Evolutionary conservation across 495 filamentous ascomycete species (phyloP), one percentile per base, ranked within the genome.

Genomic region (Penicillium canescens): DNA sequence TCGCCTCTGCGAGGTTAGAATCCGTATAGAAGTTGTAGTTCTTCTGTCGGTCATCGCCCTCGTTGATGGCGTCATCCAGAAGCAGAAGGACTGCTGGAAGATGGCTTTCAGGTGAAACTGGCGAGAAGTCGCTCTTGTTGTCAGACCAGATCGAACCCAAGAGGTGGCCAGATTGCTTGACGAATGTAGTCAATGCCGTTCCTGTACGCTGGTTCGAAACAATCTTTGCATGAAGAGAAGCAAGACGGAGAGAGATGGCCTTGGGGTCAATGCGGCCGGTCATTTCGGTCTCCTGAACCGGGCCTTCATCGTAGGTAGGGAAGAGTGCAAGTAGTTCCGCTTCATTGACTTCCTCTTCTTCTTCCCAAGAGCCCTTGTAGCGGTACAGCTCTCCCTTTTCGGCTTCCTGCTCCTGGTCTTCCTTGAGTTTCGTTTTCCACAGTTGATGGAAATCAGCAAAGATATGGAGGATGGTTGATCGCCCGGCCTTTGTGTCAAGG

Each of bases 1-100:
- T 82, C 3, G 86, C 84, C 73, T 98, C 89, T 2, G 63, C 62
- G 13, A 90, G 68, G 57, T 96, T 96, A 7, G 84, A 63, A 62
- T 95, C 86, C 1, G 80, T 86, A 67, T 98, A 98, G 73, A 98
- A 96, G 68, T 96, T 95, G 72, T 92, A 95, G 11, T 74, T 68
- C 40, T 75, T 60, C 62, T 65, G 18, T 48, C 57, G 40, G 43
- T 64, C 34, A 11, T 59, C 39, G 12, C 64, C 63, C 23, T 77
- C 68, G 16, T 66, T 69, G 20, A 94, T 66, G 23, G 77, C 74
- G 61, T 83, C 77, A 37, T 81, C 79, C 7, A 96, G 73, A 2
- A 83, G 72, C 20, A 94, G 64, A 1, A 92, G 61, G 1, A 88
- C 72, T 8, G 82, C 86, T 11, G 89, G 79, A 24, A 94, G 72